These are phyloP conservation scores for Kodamaea leandrae DNA, from an alignment of 805 yeast species.

Conservation along the genomic window DNA sequence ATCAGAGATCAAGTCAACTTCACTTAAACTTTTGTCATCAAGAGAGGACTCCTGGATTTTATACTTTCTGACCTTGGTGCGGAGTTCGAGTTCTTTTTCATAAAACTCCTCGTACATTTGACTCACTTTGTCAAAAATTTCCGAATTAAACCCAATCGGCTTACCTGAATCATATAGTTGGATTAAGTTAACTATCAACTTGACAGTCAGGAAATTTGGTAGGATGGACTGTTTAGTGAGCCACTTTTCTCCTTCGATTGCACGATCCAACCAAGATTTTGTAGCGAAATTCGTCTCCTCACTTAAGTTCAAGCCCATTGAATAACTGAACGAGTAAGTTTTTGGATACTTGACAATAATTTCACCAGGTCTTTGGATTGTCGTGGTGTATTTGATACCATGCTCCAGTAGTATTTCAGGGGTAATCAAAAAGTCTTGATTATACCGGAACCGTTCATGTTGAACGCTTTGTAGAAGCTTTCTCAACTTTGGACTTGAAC, in stretches of 20 bases:
- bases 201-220: constrained; percentile 53
- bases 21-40: constrained; percentile 30
- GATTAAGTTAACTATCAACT: constrained; percentile 47
- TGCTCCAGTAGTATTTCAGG: constrained; percentile 46
- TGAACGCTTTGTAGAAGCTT: constrained; percentile 14
- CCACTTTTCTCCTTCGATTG: constrained; percentile 53
- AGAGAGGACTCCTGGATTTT: constrained; percentile 30
- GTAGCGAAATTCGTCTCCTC: constrained; percentile 61
- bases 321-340: constrained; percentile 48
- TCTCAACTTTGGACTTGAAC: constrained; percentile 24
- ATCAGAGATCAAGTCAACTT: constrained; percentile 50
- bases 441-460: constrained; percentile 17
- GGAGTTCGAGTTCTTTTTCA: constrained; percentile 41
- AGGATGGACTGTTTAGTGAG: constrained; percentile 43
- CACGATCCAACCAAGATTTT: constrained; percentile 50
- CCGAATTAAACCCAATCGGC: constrained; percentile 31
- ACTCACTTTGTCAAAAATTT: constrained; percentile 31
- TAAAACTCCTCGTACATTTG: constrained; percentile 33
- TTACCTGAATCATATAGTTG: constrained; percentile 37
- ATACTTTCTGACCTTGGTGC: constrained; percentile 36
- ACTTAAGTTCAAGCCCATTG: constrained; percentile 54
- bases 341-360: constrained; percentile 57
- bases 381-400: constrained; percentile 48
- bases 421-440: constrained; percentile 47
- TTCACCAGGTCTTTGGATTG: constrained; percentile 63